These are phyloP conservation scores for Raffaelea albimanens DNA, from an alignment of 2,329 filamentous ascomycete species.

Conservation along the genomic window DNA sequence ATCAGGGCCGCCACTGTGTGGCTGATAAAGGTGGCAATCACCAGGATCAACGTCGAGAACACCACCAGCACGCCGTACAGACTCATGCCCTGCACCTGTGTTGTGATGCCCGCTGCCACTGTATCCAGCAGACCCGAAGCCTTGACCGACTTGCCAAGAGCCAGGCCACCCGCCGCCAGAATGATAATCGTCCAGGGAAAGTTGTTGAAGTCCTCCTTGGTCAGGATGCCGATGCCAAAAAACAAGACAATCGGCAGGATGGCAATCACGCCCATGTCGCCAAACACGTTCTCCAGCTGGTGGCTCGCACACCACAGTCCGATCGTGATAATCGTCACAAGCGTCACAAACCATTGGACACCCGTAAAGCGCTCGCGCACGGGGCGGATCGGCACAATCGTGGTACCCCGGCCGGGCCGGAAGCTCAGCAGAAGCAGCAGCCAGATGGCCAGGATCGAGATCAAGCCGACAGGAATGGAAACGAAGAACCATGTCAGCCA, in stretches of 20 bases:
- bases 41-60: slow-evolving; percentile 74
- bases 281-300: slow-evolving; percentile 77
- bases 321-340: slow-evolving; percentile 78
- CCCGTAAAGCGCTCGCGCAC: slow-evolving; percentile 83
- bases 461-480: slow-evolving; percentile 80
- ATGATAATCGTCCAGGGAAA: slow-evolving; percentile 99
- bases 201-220: slow-evolving; percentile 99
- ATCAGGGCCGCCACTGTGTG: slow-evolving; percentile 96
- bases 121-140: slow-evolving; percentile 87
- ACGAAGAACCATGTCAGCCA: slow-evolving; percentile 99
- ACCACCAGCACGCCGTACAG: slow-evolving; percentile 81
- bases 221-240: slow-evolving; percentile 91
- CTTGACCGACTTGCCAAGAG: slow-evolving; percentile 87
- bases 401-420: slow-evolving; percentile 72
- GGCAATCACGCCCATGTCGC: slow-evolving; percentile 96
- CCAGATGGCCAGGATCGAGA: slow-evolving; percentile 87
- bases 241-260: slow-evolving; percentile 94
- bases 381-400: slow-evolving; percentile 82
- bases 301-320: slow-evolving; percentile 87
- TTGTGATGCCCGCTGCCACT: slow-evolving; percentile 69
- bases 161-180: slow-evolving; percentile 84
- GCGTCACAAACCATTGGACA: slow-evolving; percentile 84
- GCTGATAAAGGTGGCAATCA: slow-evolving; percentile 95
- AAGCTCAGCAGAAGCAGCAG: slow-evolving; percentile 75
- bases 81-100: slow-evolving; percentile 64